Evolutionary conservation across 306 rosid species (phyloP).

Genomic region (Luffa acutangula): DNA sequence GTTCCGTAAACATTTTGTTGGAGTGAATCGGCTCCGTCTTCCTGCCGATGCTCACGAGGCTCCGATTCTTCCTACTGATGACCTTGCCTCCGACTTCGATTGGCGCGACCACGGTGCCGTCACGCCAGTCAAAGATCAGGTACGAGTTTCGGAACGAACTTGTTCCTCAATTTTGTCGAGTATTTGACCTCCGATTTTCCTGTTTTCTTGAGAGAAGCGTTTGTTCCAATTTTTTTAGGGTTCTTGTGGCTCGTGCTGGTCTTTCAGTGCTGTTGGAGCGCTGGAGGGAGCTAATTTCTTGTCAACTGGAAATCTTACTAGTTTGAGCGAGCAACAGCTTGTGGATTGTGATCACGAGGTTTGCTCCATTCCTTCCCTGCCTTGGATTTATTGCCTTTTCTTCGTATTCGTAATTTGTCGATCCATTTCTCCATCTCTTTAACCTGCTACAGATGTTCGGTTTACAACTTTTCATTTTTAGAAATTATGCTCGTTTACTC

Average conservation of each 20-base stretch:
- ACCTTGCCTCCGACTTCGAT: conserved; percentile 72
- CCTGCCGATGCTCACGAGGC: conserved; percentile 61
- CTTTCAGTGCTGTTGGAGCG: conserved; percentile 86
- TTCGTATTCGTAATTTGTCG: not conserved
- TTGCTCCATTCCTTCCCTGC: not conserved
- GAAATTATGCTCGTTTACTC: not conserved
- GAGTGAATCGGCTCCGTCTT: conserved; percentile 59
- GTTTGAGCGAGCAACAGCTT: conserved; percentile 94
- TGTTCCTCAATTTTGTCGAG: not conserved
- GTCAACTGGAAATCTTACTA: conserved; percentile 52
- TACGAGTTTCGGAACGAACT: not conserved
- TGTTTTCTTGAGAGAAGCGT: not conserved
- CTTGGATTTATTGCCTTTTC: not conserved
- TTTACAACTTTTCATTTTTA: not conserved
- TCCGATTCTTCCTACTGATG: conserved; percentile 68
- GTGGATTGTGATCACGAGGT: conserved; percentile 98
- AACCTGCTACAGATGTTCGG: not conserved
- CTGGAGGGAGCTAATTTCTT: conserved; percentile 83
- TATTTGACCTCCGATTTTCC: not conserved
- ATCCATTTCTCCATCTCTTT: not conserved
- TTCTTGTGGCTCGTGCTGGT: conserved; percentile 91
- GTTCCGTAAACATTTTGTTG: conserved; percentile 58
- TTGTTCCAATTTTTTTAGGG: conserved; percentile 35
- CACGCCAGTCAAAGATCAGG: conserved; percentile 75
- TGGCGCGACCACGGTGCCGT: conserved; percentile 95